Evolutionary conservation across 805 yeast genomes (phyloP), one percentile per base, ranked within the genome.

Genomic region (Candida hispaniensis): DNA sequence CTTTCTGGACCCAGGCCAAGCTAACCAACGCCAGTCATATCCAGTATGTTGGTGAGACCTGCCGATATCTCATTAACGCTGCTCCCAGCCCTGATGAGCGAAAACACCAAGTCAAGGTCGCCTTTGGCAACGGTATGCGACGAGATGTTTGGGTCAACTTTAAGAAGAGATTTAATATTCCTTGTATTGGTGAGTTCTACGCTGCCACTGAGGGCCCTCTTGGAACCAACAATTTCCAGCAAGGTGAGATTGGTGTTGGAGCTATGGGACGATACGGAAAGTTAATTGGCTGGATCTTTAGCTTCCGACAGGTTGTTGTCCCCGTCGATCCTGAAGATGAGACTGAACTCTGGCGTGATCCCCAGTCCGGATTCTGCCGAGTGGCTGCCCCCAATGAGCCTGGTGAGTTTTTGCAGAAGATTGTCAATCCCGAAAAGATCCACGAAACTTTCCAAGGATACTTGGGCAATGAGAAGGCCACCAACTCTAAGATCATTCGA

Each of bases 31-130:
- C 95, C 3, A 80, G 93, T 4, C 81, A 80, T 43, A 69, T 83
- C 38, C 95, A 86, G 57, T 86, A 86, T 48, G 97, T 86, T 11
- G 97, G 97, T 11, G 97, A 86, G 56, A 85, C 83, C 18, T 82
- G 96, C 55, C 70, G 97, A 30, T 88, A 85, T 50, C 64, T 86
- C 41, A 57, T 80, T 43, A 73, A 77, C 46, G 60, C 83, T 1
- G 71, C 76, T 30, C 60, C 59, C 6, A 75, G 76, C 26, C 77
- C 80, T 7, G 56, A 58, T 24, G 93, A 82, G 51, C 54, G 58
- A 26, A 52, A 52, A 26, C 94, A 82, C 53, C 43, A 51, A 4
- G 75, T 80, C 7, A 58, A 59, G 25, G 71, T 75, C 26, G 96
- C 95, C 0, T 75, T 75, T 53, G 97, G 97, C 26, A 86, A 88